These are phyloP conservation scores for Blastocystis sp. DNA, from an alignment of 352 stramenopile species.

Conservation along the genomic window DNA sequence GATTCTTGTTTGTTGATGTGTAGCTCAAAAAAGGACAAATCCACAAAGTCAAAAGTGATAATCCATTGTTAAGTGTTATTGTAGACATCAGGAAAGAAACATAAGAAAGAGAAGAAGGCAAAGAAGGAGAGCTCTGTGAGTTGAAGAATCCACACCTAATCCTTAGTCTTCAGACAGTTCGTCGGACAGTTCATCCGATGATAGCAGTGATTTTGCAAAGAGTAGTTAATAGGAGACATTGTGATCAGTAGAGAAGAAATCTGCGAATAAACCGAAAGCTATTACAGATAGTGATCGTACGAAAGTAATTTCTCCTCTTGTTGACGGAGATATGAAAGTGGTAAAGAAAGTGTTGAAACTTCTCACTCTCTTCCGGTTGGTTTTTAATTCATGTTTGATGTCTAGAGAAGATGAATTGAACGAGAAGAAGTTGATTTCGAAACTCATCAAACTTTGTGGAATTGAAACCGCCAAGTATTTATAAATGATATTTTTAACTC, in stretches of 20 bases:
- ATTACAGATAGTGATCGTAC: neutral
- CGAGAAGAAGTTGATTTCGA: conserved; percentile 49
- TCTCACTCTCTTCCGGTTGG: neutral
- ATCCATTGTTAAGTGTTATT: neutral
- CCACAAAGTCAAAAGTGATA: neutral
- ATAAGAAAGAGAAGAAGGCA: conserved; percentile 7
- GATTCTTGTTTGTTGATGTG: neutral
- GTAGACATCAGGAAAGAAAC: neutral
- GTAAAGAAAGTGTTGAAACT: conserved; percentile 34
- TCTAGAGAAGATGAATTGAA: neutral
- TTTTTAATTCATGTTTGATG: neutral
- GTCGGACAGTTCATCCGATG: neutral
- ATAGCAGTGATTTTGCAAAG: neutral
- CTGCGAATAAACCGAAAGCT: neutral
- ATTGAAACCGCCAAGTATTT: conserved; percentile 26
- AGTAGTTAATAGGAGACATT: neutral
- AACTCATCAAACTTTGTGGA: conserved; percentile 44
- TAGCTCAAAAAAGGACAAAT: conserved; percentile 15
- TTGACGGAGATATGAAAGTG: conserved; percentile 26
- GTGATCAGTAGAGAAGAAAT: neutral
- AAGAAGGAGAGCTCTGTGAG: neutral
- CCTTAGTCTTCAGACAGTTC: neutral
- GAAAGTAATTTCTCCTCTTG: neutral
- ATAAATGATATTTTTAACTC: neutral
- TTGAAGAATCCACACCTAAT: neutral